Evolutionary conservation across 164 flowering plant species (phyloP), one percentile per base, ranked within the genome.

Genomic region (Pachysandra terminalis): DNA sequence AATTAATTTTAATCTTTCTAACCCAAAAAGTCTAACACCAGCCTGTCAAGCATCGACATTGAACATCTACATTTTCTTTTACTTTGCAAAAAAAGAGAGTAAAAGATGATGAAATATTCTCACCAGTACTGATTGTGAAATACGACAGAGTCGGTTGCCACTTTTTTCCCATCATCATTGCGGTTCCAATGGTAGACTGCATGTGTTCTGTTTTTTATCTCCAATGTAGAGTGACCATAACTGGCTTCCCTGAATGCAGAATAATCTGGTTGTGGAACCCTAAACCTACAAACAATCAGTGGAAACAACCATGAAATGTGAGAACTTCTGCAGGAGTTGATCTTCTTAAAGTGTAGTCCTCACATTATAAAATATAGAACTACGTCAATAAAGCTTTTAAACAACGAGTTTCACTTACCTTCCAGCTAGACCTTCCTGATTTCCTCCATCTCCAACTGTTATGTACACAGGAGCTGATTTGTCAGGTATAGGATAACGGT

Each of bases 361-460:
- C n/a, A n/a, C n/a, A n/a, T n/a, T n/a, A n/a, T n/a, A n/a, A n/a
- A n/a, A n/a, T n/a, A n/a, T n/a, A n/a, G n/a, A n/a, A n/a, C n/a
- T n/a, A n/a, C n/a, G n/a, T n/a, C n/a, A n/a, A n/a, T n/a, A n/a
- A n/a, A n/a, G n/a, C n/a, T n/a, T n/a, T n/a, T n/a, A n/a, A n/a
- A n/a, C n/a, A n/a, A n/a, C n/a, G n/a, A n/a, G n/a, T n/a, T n/a
- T n/a, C n/a, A n/a, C n/a, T 78, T 64, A 92, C 97, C 73, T 89
- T 70, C 70, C 80, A 63, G 97, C 99, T 51, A 95, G 89, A 72
- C 99, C 98, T 83, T 95, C 99, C 74, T 87, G 96, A 79, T 95
- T 95, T 75, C 99, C 98, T 66, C 99, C 98, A 84, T 95, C 99
- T 51, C 98, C 99, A 65, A 95, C 93, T 54, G 98, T 95, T 27